These are phyloP conservation scores for Globisporangium iwayamae DNA, from an alignment of 352 stramenopile genomes.

Conservation along the genomic window DNA sequence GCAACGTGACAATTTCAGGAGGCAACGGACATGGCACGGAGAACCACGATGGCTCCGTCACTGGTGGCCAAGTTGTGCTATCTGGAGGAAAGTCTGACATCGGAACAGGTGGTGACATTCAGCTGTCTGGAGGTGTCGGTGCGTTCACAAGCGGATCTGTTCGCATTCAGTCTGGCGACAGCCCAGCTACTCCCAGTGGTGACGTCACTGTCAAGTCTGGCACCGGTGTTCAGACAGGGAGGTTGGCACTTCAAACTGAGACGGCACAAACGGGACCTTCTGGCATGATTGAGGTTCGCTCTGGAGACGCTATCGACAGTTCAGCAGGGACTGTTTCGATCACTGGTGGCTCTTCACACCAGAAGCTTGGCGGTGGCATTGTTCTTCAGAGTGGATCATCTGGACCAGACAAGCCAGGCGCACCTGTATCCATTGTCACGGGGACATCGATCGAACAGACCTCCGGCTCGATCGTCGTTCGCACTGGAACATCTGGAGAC, in stretches of 20 bases:
- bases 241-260: constrained; percentile 32
- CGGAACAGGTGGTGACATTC: constrained; percentile 61
- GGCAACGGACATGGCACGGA: constrained; percentile 61
- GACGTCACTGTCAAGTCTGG: constrained; percentile 38
- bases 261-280: constrained; percentile 20
- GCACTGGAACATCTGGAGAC: constrained; percentile 33
- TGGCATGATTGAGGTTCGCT: constrained; percentile 38
- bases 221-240: constrained; percentile 11
- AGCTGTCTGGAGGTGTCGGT: constrained; percentile 39
- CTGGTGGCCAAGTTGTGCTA: constrained; percentile 66
- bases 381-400: constrained; percentile 34
- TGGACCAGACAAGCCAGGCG: constrained; percentile 28
- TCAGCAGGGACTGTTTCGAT: constrained; percentile 32
- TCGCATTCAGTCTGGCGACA: constrained; percentile 36
- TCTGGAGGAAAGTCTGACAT: constrained; percentile 56
- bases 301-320: constrained; percentile 27
- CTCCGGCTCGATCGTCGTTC: constrained; percentile 43
- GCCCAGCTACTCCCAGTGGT: constrained; percentile 42
- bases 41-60: constrained; percentile 73
- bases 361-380: constrained; percentile 32
- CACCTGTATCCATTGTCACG: constrained; percentile 40
- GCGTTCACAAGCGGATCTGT: constrained; percentile 50
- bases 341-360: constrained; percentile 29
- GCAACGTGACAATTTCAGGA: constrained; percentile 64
- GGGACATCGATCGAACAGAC: constrained; percentile 33